Conservation (phyloP, 2,329 filamentous ascomycete genomes). For the Penicillium sp. region DNA sequence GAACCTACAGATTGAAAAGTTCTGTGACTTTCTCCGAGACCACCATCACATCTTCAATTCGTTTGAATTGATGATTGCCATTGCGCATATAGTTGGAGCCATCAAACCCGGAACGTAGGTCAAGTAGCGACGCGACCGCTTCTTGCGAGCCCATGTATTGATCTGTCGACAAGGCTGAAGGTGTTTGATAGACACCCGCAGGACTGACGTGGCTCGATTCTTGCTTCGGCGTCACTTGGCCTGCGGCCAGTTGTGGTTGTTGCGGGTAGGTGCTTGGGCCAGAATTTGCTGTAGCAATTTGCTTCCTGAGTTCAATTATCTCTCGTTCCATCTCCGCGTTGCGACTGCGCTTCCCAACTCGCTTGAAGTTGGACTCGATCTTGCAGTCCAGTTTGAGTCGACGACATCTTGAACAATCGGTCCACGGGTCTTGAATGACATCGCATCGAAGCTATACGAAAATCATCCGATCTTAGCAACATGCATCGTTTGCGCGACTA, state of each 20-base stretch:
- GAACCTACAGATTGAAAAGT: slow-evolving; percentile 50
- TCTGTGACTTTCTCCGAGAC: slow-evolving; percentile 49
- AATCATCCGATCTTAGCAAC: slow-evolving; percentile 15
- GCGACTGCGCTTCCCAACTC: slow-evolving; percentile 67
- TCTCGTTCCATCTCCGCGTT: slow-evolving; percentile 67
- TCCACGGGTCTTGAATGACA: slow-evolving; percentile 66
- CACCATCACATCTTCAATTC: slow-evolving; percentile 56
- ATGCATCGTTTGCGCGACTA: background rate
- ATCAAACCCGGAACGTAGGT: slow-evolving; percentile 53
- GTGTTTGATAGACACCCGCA: slow-evolving; percentile 39
- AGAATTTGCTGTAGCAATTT: slow-evolving; percentile 45
- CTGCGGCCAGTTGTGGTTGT: slow-evolving; percentile 28
- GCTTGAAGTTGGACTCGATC: slow-evolving; percentile 71
- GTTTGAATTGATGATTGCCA: slow-evolving; percentile 53
- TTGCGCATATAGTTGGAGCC: slow-evolving; percentile 51
- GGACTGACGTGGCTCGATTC: slow-evolving; percentile 43
- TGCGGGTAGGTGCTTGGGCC: slow-evolving; percentile 30
- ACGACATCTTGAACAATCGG: slow-evolving; percentile 63
- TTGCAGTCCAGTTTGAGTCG: slow-evolving; percentile 67
- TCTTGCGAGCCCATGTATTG: slow-evolving; percentile 54
- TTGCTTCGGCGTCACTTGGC: slow-evolving; percentile 41
- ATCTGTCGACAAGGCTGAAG: slow-evolving; percentile 43
- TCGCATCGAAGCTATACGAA: slow-evolving; percentile 64
- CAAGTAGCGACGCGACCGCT: slow-evolving; percentile 55
- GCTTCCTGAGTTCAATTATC: slow-evolving; percentile 55